Evolutionary conservation across 2,329 filamentous ascomycete species (phyloP).

Genomic region (Epichloe uncinata): DNA sequence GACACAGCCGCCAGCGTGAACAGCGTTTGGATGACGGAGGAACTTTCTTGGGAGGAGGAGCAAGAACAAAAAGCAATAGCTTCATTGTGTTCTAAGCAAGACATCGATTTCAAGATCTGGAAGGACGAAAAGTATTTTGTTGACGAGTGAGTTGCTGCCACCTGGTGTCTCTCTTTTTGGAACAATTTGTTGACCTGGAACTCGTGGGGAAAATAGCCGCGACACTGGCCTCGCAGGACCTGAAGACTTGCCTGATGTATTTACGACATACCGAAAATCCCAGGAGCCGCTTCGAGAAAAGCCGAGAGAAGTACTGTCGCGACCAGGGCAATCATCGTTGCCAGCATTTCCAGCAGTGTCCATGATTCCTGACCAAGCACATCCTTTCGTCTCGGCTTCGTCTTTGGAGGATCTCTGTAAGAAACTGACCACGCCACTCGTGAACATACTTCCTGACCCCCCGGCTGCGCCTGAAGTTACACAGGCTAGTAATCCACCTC

Average conservation of each 20-base stretch:
- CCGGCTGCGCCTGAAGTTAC: slow-evolving; percentile 39
- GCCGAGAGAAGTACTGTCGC: slow-evolving; percentile 43
- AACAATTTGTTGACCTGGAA: not conserved
- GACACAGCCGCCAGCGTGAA: slow-evolving; percentile 33
- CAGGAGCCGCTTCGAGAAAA: slow-evolving; percentile 56
- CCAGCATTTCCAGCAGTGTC: slow-evolving; percentile 40
- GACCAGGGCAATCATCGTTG: slow-evolving; percentile 35
- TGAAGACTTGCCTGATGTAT: slow-evolving; percentile 56
- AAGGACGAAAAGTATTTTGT: slow-evolving; percentile 66
- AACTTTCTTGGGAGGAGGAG: slow-evolving; percentile 57
- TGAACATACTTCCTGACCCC: slow-evolving; percentile 36
- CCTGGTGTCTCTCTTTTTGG: not conserved
- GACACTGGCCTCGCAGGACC: slow-evolving; percentile 47
- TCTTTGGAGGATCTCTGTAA: slow-evolving; percentile 38
- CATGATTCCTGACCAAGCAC: slow-evolving; percentile 41
- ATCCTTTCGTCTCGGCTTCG: slow-evolving; percentile 51
- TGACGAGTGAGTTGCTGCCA: slow-evolving; percentile 50
- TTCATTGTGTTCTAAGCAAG: slow-evolving; percentile 35
- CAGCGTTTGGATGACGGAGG: slow-evolving; percentile 61
- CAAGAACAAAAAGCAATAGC: slow-evolving; percentile 46
- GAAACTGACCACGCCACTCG: slow-evolving; percentile 44
- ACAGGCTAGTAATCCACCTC: slow-evolving; percentile 50
- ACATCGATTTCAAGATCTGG: slow-evolving; percentile 51
- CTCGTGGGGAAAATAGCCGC: slow-evolving; percentile 31
- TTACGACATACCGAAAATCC: slow-evolving; percentile 60